These are phyloP conservation scores for Clavispora asparagi DNA, from an alignment of 805 yeast genomes.

Conservation along the genomic window DNA sequence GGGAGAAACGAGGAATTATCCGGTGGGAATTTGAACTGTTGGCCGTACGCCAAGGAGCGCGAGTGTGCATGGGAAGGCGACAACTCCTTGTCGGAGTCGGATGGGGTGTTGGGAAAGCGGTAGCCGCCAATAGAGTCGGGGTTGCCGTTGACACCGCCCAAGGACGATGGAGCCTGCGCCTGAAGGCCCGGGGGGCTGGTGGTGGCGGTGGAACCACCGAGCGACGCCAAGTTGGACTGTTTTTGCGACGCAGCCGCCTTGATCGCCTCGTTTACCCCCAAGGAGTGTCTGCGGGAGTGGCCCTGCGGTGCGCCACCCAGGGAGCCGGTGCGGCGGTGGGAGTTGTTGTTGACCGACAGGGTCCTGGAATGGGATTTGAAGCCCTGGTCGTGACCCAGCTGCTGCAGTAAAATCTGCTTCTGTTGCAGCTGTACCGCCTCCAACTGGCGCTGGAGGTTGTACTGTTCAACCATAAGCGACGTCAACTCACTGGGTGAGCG, in stretches of 20 bases:
- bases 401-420: constrained; percentile 78
- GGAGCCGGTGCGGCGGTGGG: constrained; percentile 34
- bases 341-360: constrained; percentile 16
- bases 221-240: constrained; percentile 33
- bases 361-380: constrained; percentile 34
- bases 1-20: constrained; percentile 38
- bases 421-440: constrained; percentile 90
- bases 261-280: constrained; percentile 88
- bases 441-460: constrained; percentile 84
- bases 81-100: constrained; percentile 15
- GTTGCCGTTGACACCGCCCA: constrained; percentile 6
- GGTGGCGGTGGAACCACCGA: constrained; percentile 18
- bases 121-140: constrained; percentile 30
- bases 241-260: constrained; percentile 94
- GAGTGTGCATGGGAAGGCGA: constrained; percentile 28
- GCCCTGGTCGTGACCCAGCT: constrained; percentile 30
- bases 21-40: constrained; percentile 58
- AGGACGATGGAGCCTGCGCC: constrained; percentile 7
- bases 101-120: constrained; percentile 51
- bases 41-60: constrained; percentile 40
- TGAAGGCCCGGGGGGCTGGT: constrained; percentile 4
- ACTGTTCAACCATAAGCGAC: constrained; percentile 84
- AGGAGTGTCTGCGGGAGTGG: constrained; percentile 85
- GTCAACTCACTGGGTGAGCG: constrained; percentile 95
- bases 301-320: constrained; percentile 43